A percentile compares a stretch with the other conserved stretches of the same genome.
These are phyloP conservation scores for Tuber brumale DNA, from an alignment of 495 filamentous ascomycete species.

Conservation along the genomic window DNA sequence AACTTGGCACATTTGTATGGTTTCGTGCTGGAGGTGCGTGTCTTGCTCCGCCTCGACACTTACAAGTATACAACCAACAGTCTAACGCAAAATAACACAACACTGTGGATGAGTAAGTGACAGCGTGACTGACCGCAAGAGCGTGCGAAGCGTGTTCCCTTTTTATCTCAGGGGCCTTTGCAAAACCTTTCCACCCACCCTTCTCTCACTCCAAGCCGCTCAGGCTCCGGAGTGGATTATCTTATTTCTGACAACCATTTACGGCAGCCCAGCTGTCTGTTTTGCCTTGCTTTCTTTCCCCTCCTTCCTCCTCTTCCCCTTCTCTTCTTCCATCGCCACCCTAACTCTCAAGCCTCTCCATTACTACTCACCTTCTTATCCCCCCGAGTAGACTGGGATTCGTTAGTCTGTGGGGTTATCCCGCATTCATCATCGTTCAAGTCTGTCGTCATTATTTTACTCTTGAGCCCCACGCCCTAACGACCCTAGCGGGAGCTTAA, in stretches of 20 bases:
- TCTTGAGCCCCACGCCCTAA: neutral
- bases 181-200: neutral
- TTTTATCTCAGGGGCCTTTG: neutral
- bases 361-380: neutral
- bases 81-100: neutral
- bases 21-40: neutral
- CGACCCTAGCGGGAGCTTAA: neutral
- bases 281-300: neutral
- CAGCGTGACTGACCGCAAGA: constrained; percentile 3
- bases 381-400: neutral
- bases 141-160: neutral
- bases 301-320: neutral
- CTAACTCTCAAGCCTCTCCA: neutral
- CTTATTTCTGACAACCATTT: neutral
- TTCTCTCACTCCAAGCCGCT: neutral
- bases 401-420: neutral
- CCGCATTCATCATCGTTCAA: neutral
- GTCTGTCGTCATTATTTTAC: neutral
- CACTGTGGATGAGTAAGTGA: neutral
- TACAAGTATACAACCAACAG: neutral
- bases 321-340: neutral
- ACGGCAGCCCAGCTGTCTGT: neutral
- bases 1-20: neutral
- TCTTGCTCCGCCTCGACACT: neutral
- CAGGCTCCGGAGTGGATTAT: neutral